These are phyloP conservation scores for Mercurialis annua DNA, from an alignment of 345 rosid genomes.

Conservation along the genomic window DNA sequence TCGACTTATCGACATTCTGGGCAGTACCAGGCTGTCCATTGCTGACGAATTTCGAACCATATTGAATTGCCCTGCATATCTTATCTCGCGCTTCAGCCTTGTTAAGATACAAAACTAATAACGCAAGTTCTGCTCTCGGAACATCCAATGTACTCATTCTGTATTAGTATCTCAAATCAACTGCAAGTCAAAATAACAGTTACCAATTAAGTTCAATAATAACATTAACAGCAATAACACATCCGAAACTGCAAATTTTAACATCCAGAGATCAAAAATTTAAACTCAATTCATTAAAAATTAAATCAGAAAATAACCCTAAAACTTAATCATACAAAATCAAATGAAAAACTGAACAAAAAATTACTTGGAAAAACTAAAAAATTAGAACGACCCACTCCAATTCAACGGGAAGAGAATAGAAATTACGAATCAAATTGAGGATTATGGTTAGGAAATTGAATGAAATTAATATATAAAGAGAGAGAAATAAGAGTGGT, in stretches of 20 bases:
- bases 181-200: conserved; percentile 14
- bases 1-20: conserved; percentile 84
- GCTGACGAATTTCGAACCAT: conserved; percentile 90
- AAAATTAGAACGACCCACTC: background rate
- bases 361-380: background rate
- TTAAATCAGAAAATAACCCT: background rate
- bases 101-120: conserved; percentile 75
- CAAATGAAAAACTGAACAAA: background rate
- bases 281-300: background rate
- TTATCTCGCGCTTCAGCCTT: conserved; percentile 99
- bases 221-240: background rate
- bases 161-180: conserved; percentile 26
- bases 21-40: conserved; percentile 92
- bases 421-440: background rate
- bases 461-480: background rate
- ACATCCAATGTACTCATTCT: conserved; percentile 75
- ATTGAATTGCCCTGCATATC: conserved; percentile 98
- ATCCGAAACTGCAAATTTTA: background rate
- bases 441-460: background rate
- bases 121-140: conserved; percentile 84
- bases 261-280: background rate
- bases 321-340: background rate
- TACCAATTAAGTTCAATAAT: background rate
- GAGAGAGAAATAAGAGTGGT: background rate
- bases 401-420: background rate